Conservation (phyloP, 257 asterid genomes). For the Solanum virginianum region DNA sequence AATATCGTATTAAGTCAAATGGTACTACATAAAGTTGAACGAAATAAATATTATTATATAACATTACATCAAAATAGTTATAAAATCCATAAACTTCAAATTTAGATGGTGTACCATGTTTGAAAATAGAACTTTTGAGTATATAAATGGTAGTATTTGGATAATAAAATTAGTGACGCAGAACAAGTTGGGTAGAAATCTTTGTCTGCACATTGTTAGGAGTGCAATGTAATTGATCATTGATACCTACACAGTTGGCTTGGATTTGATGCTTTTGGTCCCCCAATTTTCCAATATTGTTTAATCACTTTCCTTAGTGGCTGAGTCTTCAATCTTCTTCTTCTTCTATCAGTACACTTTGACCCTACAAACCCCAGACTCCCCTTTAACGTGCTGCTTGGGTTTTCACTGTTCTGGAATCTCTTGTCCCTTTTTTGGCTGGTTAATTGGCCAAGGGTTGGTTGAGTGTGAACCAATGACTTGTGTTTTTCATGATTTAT, state of each 20-base stretch:
- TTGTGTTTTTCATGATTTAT: neutral
- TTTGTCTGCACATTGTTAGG: conserved; percentile 26
- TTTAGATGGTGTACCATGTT: neutral
- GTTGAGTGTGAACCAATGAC: neutral
- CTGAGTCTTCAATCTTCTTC: neutral
- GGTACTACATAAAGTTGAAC: too few species aligned
- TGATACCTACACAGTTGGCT: conserved; percentile 1
- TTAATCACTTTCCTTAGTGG: neutral
- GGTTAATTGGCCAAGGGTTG: neutral
- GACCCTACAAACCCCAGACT: neutral
- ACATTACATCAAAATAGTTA: neutral
- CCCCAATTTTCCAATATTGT: conserved; percentile 1
- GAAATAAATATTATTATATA: neutral
- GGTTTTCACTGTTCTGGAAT: neutral
- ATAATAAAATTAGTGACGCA: neutral
- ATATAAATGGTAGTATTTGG: neutral
- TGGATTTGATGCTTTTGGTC: conserved; percentile 32
- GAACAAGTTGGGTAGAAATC: conserved; percentile 17
- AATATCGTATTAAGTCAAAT: too few species aligned
- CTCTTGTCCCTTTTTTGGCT: conserved; percentile 14
- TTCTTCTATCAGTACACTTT: neutral
- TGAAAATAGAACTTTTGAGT: too few species aligned
- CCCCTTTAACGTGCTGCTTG: conserved; percentile 11
- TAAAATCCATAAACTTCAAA: neutral
- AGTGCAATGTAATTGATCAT: neutral